These are phyloP conservation scores for Boechera divaricarpa DNA, from an alignment of 345 rosid genomes.

Conservation along the genomic window DNA sequence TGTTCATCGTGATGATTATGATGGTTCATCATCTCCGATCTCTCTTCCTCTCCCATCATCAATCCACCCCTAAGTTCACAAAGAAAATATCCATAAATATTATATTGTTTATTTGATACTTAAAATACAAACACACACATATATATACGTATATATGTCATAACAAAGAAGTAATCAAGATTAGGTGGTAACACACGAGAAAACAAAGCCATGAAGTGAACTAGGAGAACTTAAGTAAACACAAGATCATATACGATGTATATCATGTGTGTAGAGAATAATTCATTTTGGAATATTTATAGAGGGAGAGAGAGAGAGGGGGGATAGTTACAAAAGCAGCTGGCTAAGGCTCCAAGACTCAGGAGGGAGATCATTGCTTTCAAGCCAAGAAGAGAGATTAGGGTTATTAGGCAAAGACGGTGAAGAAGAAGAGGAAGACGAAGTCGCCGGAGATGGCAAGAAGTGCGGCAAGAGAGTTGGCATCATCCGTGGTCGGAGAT, in stretches of 20 bases:
- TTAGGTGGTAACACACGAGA: constrained; percentile 23
- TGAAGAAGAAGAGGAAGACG: constrained; percentile 63
- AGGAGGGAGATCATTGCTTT: constrained; percentile 69
- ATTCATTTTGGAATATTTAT: constrained; percentile 18
- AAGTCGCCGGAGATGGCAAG: constrained; percentile 53
- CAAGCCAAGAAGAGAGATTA: constrained; percentile 60
- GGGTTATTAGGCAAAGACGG: constrained; percentile 52
- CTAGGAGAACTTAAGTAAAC: constrained; percentile 12
- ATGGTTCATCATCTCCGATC: constrained; percentile 46
- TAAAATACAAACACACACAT: neutral
- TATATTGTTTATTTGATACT: constrained; percentile 23
- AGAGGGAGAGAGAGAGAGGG: constrained; percentile 13
- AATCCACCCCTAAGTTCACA: constrained; percentile 63
- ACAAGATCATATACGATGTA: constrained; percentile 5
- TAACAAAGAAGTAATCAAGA: neutral
- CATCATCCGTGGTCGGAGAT: constrained; percentile 45
- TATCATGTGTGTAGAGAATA: constrained; percentile 13
- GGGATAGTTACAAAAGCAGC: constrained; percentile 64
- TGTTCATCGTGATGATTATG: constrained; percentile 41
- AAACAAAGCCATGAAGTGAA: constrained; percentile 29
- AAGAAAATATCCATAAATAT: neutral
- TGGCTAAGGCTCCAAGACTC: constrained; percentile 84
- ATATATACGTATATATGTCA: neutral
- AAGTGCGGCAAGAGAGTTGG: constrained; percentile 56
- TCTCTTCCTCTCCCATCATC: constrained; percentile 65